Evolutionary conservation across 2,329 filamentous ascomycete species (phyloP), one percentile per base, ranked within the genome.

Genomic region (Talaromyces rugulosus): DNA sequence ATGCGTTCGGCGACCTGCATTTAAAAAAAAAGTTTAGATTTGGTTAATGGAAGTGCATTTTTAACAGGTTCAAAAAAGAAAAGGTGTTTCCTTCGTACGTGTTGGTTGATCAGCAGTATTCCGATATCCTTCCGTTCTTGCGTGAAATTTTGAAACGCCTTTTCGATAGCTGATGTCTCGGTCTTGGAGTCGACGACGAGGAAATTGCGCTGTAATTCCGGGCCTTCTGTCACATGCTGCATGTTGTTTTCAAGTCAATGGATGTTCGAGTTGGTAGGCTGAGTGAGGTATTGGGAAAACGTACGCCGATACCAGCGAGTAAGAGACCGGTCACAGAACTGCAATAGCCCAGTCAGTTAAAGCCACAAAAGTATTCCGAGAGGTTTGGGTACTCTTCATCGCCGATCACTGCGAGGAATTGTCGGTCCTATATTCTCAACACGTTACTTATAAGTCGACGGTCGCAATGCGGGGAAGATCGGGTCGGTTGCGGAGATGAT

Each of bases 351-450:
- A 27, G 47, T 66, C 42, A 62, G 62, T 33, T 14, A 42, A 52
- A 27, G n/a, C 36, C 8, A 56, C 40, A 36, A 16, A 51, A 54
- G 12, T 3, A 47, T 11, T 28, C 16, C 36, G 18, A 14, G 3
- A 33, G 3, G 9, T 60, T 64, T 68, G 44, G 8, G 44, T 72
- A 78, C 77, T 78, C 95, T 87, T 99, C 95, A 77, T 99, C 95
- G 58, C 95, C 95, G 74, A 99, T 99, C 56, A 99, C 94, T 66
- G 95, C 95, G 63, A 99, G 87, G 75, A 99, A 96, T 80, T 99
- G 90, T 71, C 95, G 87, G 79, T 98, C 92, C 80, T 92, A 47
- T 23, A 60, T 61, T 63, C 56, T 55, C 23, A 63, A 56, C 66
- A 65, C 11, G 59, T 64, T 62, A 31, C 30, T 23, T 89, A 77